Conservation (phyloP, 306 rosid species). For the Astragalus glycyphyllos region DNA sequence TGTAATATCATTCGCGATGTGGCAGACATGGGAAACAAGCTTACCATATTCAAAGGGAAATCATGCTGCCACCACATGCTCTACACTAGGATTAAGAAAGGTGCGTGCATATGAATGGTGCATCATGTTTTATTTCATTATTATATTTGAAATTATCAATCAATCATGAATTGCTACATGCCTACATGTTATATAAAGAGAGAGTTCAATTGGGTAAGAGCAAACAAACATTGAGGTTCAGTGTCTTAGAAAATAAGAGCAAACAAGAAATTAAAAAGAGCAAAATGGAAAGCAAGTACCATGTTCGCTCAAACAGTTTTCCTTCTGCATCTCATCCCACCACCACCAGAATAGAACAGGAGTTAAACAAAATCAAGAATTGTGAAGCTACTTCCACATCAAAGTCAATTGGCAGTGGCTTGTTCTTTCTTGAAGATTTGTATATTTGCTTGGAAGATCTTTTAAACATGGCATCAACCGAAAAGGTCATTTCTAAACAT, state of each 20-base stretch:
- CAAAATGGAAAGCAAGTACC: conserved; percentile 53
- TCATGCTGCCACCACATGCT: conserved; percentile 56
- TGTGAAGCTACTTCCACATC: conserved; percentile 53
- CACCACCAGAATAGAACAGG: conserved; percentile 54
- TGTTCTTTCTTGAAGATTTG: conserved; percentile 56
- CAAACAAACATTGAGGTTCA: conserved; percentile 19
- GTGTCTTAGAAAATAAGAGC: neutral
- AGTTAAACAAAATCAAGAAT: conserved; percentile 52
- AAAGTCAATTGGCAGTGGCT: conserved; percentile 45
- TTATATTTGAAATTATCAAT: neutral
- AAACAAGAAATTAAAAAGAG: conserved; percentile 10
- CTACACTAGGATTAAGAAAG: conserved; percentile 19
- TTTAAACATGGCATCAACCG: conserved; percentile 65
- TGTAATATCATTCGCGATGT: conserved; percentile 23
- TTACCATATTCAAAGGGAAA: conserved; percentile 38
- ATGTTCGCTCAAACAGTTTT: conserved; percentile 64
- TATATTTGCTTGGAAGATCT: conserved; percentile 61
- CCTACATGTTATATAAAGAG: conserved; percentile 23
- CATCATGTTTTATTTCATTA: conserved; percentile 8
- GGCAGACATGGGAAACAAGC: conserved; percentile 46
- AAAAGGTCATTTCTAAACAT: conserved; percentile 51
- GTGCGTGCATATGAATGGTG: neutral
- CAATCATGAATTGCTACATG: conserved; percentile 19
- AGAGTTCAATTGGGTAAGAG: conserved; percentile 19
- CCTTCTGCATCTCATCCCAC: conserved; percentile 74